A percentile compares a stretch with the other conserved stretches of the same genome.
Conservation (phyloP, 1,284 basidiomycete species). For the Meira miltonrushii region DNA sequence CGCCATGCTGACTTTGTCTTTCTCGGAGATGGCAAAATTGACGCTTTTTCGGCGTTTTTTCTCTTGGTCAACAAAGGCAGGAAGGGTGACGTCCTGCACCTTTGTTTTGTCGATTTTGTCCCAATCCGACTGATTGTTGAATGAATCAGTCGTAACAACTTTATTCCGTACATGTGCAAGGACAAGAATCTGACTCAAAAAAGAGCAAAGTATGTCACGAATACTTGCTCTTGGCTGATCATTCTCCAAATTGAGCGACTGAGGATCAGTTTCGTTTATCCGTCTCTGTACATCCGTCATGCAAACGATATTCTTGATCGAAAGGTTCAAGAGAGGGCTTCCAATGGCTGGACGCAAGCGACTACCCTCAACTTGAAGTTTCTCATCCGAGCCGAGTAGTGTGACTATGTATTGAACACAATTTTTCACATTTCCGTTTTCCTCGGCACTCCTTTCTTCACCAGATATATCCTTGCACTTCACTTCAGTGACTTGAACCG, state of each 20-base stretch:
- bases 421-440: not conserved
- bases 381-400: constrained; percentile 27
- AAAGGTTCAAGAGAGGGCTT: no score
- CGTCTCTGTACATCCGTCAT: constrained; percentile 8
- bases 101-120: no score
- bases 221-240: constrained; percentile 3
- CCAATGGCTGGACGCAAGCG: constrained; percentile 21
- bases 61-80: no score
- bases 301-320: no score
- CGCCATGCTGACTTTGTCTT: not conserved
- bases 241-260: constrained; percentile 7
- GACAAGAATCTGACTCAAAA: constrained; percentile 17
- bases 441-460: no score
- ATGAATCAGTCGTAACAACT: constrained; percentile 22
- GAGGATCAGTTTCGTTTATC: constrained; percentile 17
- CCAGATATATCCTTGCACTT: no score
- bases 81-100: no score
- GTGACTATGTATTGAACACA: constrained; percentile 18
- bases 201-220: constrained; percentile 14
- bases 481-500: constrained; percentile 19
- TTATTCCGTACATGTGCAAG: not conserved
- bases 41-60: no score
- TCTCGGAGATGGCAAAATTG: no score
- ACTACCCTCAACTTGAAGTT: constrained; percentile 17
- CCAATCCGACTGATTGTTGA: not conserved